phyloP scores from a whole-genome alignment of 495 filamentous ascomycete genomes.

The Xylaria sp. region DNA sequence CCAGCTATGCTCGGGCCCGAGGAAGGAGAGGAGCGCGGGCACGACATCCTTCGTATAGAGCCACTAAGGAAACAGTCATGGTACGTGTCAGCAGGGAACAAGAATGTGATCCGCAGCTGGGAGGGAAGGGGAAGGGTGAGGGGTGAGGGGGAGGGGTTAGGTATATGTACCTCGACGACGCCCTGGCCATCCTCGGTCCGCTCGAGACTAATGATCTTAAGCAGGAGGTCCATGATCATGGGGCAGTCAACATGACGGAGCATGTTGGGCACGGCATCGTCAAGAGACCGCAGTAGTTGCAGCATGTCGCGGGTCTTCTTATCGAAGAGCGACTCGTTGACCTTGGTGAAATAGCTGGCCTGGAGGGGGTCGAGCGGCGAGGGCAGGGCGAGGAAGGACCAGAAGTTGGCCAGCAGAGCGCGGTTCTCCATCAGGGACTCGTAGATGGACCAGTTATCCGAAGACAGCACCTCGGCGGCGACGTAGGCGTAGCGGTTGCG shows the following conservation, averaged over 20 bases:
- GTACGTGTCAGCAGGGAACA: background rate
- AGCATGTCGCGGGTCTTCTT: constrained; percentile 98
- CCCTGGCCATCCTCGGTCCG: constrained; percentile 90
- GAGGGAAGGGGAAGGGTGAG: too few species aligned
- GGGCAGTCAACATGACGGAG: constrained; percentile 96
- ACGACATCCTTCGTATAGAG: constrained; percentile 91
- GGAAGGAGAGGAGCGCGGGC: constrained; percentile 83
- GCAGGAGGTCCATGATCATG: constrained; percentile 96
- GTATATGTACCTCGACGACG: constrained; percentile 80
- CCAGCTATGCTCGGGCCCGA: constrained; percentile 79
- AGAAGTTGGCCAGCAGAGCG: constrained; percentile 79
- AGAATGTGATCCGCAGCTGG: too few species aligned
- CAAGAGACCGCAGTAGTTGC: constrained; percentile 80
- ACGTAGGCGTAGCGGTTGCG: constrained; percentile 90
- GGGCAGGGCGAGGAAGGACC: constrained; percentile 82
- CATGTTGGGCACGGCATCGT: constrained; percentile 81
- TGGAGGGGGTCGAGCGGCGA: constrained; percentile 88
- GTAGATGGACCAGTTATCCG: constrained; percentile 94
- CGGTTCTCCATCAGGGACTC: constrained; percentile 90
- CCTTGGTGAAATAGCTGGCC: constrained; percentile 97
- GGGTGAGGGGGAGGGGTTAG: too few species aligned
- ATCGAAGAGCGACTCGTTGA: constrained; percentile 94
- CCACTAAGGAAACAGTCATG: constrained; percentile 66
- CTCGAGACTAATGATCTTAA: constrained; percentile 97
- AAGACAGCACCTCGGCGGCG: constrained; percentile 90